Evolutionary conservation across 2,329 filamentous ascomycete genomes (phyloP), one percentile per base, ranked within the genome.

Genomic region (Arthrobotrys sphaeroides): DNA sequence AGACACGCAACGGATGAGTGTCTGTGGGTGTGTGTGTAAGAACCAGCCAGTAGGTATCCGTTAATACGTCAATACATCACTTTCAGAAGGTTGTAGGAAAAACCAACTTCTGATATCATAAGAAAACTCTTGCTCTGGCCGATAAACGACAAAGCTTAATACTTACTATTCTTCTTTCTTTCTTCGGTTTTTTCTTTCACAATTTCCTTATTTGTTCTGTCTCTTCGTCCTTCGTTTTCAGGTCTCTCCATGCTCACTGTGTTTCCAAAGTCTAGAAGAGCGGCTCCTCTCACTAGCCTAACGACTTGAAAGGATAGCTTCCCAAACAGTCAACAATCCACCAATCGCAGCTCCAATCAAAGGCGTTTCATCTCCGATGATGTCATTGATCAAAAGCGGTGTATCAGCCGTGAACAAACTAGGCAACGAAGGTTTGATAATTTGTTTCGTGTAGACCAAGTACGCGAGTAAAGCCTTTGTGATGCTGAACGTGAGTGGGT

Each of bases 401-500:
- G 88, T 87, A 13, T 84, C 83, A 26, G 86, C 84, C 70, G 87
- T 85, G 70, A 92, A 84, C 62, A 89, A 84, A 31, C 90, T 90
- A 53, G 87, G 85, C 67, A 90, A 18, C 33, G 62, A 55, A 1
- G 70, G 62, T 9, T 43, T 87, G 53, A 86, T 88, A 59, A 87
- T 86, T 33, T 87, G 88, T 81, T 90, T 88, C 7, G 86, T 88
- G 81, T 94, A 97, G 16, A 97, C 89, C 33, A 94, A 86, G 82
- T 91, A 97, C 5, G 91, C 89, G 73, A 94, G 83, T 65, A 98
- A 82, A 0, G 91, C 94, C 85, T 97, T 97, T 79, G 88, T 88
- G 69, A 98, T 89, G 84, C 94, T 96, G 84, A 96, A 99, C 20
- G 90, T 91, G 81, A 98, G 84, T 2, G 94, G 94, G 82, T 99